Percentiles rank a stretch among this genome's conserved stretches.
These are phyloP conservation scores for Orbilia ellipsospora DNA, from an alignment of 2,329 filamentous ascomycete genomes.

Conservation along the genomic window DNA sequence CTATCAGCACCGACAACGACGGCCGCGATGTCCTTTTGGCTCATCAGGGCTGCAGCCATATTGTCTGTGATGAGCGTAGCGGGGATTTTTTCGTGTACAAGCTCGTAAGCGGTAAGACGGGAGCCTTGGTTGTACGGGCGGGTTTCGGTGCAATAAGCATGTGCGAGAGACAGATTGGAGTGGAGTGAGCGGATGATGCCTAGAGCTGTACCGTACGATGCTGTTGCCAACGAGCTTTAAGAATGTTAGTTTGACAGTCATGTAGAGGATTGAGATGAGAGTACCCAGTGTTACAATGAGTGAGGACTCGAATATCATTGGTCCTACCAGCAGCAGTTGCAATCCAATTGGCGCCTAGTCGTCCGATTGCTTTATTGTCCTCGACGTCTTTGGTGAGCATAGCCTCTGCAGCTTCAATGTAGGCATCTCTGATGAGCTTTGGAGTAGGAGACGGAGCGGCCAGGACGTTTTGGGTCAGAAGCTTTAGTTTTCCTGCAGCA, in stretches of 20 bases:
- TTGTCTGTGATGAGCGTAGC: constrained; percentile 94
- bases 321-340: constrained; percentile 69
- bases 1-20: constrained; percentile 95
- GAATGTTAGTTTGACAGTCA: not conserved
- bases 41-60: constrained; percentile 90
- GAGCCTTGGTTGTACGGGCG: constrained; percentile 98
- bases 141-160: constrained; percentile 96
- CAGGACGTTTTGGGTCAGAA: constrained; percentile 64
- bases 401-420: constrained; percentile 81
- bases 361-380: constrained; percentile 87
- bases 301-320: constrained; percentile 80
- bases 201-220: constrained; percentile 95
- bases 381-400: constrained; percentile 88
- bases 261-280: not conserved
- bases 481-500: constrained; percentile 82
- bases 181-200: constrained; percentile 90
- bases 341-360: constrained; percentile 86
- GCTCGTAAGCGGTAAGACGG: constrained; percentile 91
- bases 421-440: constrained; percentile 72
- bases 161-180: constrained; percentile 73
- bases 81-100: constrained; percentile 92
- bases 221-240: constrained; percentile 84
- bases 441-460: constrained; percentile 63
- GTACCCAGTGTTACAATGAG: constrained; percentile 96
- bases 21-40: constrained; percentile 76